phyloP scores from a whole-genome alignment of 768 basidiomycete species.

The Russula abietina region DNA sequence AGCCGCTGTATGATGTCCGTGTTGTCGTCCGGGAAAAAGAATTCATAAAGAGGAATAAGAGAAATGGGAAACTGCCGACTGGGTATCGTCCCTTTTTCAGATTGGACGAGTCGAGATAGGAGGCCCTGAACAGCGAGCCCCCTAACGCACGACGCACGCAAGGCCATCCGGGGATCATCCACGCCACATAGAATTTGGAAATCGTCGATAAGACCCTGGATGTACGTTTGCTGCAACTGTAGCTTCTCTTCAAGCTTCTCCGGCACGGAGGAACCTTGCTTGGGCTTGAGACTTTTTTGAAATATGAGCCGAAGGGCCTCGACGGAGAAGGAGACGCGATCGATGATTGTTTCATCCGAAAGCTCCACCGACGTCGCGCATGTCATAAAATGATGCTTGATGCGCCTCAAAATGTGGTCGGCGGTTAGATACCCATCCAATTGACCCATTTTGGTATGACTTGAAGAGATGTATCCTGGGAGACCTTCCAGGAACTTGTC shows the following conservation, averaged over 20 bases:
- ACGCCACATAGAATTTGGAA: not conserved
- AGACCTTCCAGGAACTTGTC: constrained; percentile 15
- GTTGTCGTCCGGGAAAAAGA: not conserved
- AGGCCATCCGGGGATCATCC: not conserved
- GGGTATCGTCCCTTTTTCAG: not conserved
- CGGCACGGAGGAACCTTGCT: not conserved
- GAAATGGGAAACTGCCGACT: not conserved
- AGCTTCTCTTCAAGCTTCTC: not conserved
- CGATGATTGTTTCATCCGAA: not conserved
- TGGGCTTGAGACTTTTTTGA: not conserved
- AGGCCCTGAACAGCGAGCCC: constrained; percentile 6
- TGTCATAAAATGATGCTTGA: constrained; percentile 12
- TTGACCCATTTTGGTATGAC: not conserved
- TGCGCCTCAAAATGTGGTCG: not conserved
- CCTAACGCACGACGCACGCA: constrained; percentile 9
- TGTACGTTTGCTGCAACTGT: not conserved
- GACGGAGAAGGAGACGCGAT: constrained; percentile 4
- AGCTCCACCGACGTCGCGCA: constrained; percentile 10
- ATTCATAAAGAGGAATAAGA: constrained; percentile 2
- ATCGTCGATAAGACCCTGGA: not conserved
- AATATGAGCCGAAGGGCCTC: constrained; percentile 11
- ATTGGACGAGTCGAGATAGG: not conserved
- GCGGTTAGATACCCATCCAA: not conserved
- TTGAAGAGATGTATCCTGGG: constrained; percentile 13
- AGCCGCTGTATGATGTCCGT: no score